Percentiles rank a stretch among this genome's conserved stretches.
These are phyloP conservation scores for Fusarium humuli DNA, from an alignment of 2,329 filamentous ascomycete species.

Conservation along the genomic window DNA sequence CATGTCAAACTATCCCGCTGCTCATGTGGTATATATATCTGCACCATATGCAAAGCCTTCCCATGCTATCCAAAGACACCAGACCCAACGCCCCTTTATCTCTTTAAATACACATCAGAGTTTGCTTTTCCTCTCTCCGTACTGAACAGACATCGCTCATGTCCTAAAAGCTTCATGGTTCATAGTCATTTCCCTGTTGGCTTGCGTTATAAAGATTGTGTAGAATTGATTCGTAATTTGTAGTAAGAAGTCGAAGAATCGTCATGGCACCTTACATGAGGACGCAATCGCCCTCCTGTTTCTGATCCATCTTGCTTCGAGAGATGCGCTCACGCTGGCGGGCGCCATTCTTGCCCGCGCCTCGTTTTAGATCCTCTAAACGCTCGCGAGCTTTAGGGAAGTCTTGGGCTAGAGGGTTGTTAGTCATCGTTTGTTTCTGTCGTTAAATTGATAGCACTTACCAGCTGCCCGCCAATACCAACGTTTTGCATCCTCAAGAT, in stretches of 20 bases:
- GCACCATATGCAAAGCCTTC: constrained; percentile 10
- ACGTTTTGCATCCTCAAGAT: constrained; percentile 93
- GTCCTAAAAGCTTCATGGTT: neutral
- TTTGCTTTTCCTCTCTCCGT: neutral
- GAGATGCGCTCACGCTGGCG: constrained; percentile 83
- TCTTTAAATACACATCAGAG: constrained; percentile 2
- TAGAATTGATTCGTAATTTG: constrained; percentile 5
- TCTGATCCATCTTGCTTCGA: constrained; percentile 81
- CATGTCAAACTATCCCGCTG: neutral
- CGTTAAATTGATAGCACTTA: constrained; percentile 63
- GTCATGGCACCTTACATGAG: constrained; percentile 73
- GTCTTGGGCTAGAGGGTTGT: constrained; percentile 77
- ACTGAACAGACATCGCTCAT: neutral
- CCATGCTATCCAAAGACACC: constrained; percentile 24
- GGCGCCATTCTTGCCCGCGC: constrained; percentile 73
- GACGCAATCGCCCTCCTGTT: constrained; percentile 88
- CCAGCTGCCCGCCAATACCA: constrained; percentile 99
- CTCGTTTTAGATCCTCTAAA: constrained; percentile 87
- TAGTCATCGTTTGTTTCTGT: constrained; percentile 38
- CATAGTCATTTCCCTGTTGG: neutral
- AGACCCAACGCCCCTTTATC: constrained; percentile 25
- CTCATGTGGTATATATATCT: constrained; percentile 22
- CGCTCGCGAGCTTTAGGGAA: constrained; percentile 93
- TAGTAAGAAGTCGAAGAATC: neutral
- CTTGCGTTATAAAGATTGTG: neutral